phyloP scores from a whole-genome alignment of 192 early-diverging fungal genomes.

The Backusella liffmaniae region DNA sequence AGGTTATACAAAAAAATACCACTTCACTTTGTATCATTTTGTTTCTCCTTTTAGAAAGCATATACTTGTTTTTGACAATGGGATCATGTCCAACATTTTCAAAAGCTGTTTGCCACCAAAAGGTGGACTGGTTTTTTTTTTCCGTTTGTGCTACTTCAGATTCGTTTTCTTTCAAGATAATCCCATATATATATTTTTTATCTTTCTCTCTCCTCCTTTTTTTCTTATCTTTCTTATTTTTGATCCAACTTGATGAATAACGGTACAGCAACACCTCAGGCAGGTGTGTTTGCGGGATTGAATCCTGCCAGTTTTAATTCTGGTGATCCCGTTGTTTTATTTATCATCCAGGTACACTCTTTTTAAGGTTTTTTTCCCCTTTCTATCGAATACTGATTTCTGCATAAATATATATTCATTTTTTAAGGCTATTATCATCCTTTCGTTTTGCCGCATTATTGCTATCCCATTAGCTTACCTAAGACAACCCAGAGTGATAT shows the following conservation, averaged over 20 bases:
- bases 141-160: background rate
- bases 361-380: background rate
- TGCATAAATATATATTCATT: background rate
- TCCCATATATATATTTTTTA: background rate
- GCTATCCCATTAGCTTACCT: conserved; percentile 58
- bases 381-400: background rate
- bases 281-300: conserved; percentile 60
- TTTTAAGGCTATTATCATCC: conserved; percentile 58
- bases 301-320: conserved; percentile 58
- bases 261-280: conserved; percentile 22
- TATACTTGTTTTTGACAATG: background rate
- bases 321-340: conserved; percentile 63
- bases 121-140: background rate
- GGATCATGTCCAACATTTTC: background rate
- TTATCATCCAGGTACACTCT: conserved; percentile 69
- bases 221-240: background rate
- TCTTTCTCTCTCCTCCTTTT: background rate
- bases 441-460: conserved; percentile 69
- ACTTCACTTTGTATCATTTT: background rate
- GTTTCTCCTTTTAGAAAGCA: background rate
- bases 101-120: background rate
- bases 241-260: background rate
- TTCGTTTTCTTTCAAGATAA: background rate
- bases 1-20: no score
- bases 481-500: conserved; percentile 85